Conservation (phyloP, 2,329 filamentous ascomycete genomes). For the Penicillium expansum region DNA sequence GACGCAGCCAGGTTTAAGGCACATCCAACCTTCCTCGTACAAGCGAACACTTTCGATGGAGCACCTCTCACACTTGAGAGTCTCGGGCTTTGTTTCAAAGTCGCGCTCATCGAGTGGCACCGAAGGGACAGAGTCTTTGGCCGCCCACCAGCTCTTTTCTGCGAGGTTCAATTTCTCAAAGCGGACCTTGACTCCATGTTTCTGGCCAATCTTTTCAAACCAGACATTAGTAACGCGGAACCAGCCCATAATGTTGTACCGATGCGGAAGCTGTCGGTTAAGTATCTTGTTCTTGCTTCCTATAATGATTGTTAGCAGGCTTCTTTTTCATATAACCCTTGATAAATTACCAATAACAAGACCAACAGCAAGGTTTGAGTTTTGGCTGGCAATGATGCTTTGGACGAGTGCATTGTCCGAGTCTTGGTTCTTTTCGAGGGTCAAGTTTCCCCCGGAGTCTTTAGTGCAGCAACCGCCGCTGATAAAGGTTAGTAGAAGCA, state of each 20-base stretch:
- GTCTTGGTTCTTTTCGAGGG: slow-evolving; percentile 51
- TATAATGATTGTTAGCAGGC: slow-evolving; percentile 30
- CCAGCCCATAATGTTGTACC: slow-evolving; percentile 65
- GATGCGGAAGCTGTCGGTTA: slow-evolving; percentile 52
- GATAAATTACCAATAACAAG: slow-evolving; percentile 52
- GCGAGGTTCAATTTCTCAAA: slow-evolving; percentile 61
- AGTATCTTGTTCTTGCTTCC: slow-evolving; percentile 53
- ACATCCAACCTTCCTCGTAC: slow-evolving; percentile 56
- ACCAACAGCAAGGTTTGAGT: slow-evolving; percentile 52
- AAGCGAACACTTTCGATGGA: slow-evolving; percentile 31
- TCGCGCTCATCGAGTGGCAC: slow-evolving; percentile 31
- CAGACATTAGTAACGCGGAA: slow-evolving; percentile 69
- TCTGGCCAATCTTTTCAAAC: slow-evolving; percentile 54
- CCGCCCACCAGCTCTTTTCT: slow-evolving; percentile 59
- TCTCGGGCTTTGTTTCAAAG: slow-evolving; percentile 24
- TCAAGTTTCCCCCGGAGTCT: slow-evolving; percentile 49
- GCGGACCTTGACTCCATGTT: slow-evolving; percentile 55
- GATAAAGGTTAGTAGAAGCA: slow-evolving; percentile 16
- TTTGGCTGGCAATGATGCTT: slow-evolving; percentile 49
- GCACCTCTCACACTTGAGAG: slow-evolving; percentile 45
- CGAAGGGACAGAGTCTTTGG: slow-evolving; percentile 31
- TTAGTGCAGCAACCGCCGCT: slow-evolving; percentile 55
- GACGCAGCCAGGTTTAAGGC: slow-evolving; percentile 52
- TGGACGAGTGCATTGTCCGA: slow-evolving; percentile 40
- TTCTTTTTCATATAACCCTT: fast-evolving